These are phyloP conservation scores for Coniochaeta prunicola DNA, from an alignment of 2,329 filamentous ascomycete genomes.

Conservation along the genomic window DNA sequence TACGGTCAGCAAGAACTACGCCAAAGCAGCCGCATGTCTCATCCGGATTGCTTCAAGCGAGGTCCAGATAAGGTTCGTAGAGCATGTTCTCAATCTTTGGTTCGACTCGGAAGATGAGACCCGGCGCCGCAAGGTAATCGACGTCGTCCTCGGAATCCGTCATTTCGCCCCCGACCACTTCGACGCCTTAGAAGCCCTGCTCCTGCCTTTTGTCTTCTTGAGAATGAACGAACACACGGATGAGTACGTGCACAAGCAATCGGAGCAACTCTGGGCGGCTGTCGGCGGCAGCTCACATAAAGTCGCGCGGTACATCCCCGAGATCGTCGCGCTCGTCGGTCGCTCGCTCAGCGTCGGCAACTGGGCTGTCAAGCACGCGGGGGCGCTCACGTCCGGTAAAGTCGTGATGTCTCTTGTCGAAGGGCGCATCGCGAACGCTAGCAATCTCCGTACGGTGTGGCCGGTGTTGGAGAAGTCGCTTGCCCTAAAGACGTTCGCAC, in stretches of 20 bases:
- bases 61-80: conserved; percentile 42
- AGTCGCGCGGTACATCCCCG: conserved; percentile 74
- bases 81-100: conserved; percentile 61
- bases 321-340: conserved; percentile 66
- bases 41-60: conserved; percentile 50
- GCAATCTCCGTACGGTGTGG: conserved; percentile 64
- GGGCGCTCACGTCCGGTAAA: conserved; percentile 72
- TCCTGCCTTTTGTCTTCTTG: conserved; percentile 84
- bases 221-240: conserved; percentile 73
- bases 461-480: conserved; percentile 75
- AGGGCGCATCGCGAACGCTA: conserved; percentile 47
- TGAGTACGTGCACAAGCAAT: conserved; percentile 71
- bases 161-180: conserved; percentile 89
- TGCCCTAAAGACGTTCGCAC: conserved; percentile 83
- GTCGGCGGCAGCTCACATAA: conserved; percentile 81
- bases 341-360: conserved; percentile 69
- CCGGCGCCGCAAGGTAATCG: conserved; percentile 67
- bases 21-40: conserved; percentile 78
- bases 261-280: conserved; percentile 80
- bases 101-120: conserved; percentile 73
- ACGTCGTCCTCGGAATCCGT: conserved; percentile 75
- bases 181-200: conserved; percentile 61
- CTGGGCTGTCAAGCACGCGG: conserved; percentile 87
- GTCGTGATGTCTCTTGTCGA: conserved; percentile 57
- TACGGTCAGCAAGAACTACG: conserved; percentile 85